Base-by-base conservation (phyloP, 2,329 filamentous ascomycete species). In the Pezicula carpinea region DNA sequence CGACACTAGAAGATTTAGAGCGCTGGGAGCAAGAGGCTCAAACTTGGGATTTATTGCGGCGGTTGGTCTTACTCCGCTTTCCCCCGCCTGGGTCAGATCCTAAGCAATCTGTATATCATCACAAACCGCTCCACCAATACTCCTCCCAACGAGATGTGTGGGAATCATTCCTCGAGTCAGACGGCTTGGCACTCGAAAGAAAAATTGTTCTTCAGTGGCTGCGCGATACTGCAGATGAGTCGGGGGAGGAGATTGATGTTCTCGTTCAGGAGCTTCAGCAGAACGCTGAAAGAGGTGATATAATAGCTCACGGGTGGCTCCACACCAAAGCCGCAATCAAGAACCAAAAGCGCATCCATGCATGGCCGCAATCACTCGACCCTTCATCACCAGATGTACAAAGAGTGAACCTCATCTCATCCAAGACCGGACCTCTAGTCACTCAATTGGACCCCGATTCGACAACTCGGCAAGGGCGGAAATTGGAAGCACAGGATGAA, bases 361-460 rank as follows among this genome's bases (percentile, higher is more conserved):
- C 80, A 22, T 83, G 79, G 73, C 77, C 77, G 31, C 77, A 81
- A 50, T 72, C 81, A 6, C 68, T 89, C 18, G 83, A 88, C 48
- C 82, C 81, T 2, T 73, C 77, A 52, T 77, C 79, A 33, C 68
- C 76, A 13, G 77, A 73, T 49, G 74, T 80, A 40, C 73, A 76
- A 18, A 71, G 74, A 43, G 77, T 76, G 3, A 74, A 82, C 41
- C 63, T 77, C 53, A 84, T 73, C 58, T 74, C 74, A 26, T 77
- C 81, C 42, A 72, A 70, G 58, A 80, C 76, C 21, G 80, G 81
- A 46, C 76, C 79, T 5, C 69, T 96, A 3, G 82, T 95, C 44
- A 95, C 89, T 1, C 89, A 96, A 58, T 75, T 99, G 29, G 93
- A 99, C 59, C 93, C 93, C 0, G 93, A 99, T 70, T 89, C 90